Evolutionary conservation across 805 yeast species (phyloP), one percentile per base, ranked within the genome.

Genomic region (Lipomyces sp.): DNA sequence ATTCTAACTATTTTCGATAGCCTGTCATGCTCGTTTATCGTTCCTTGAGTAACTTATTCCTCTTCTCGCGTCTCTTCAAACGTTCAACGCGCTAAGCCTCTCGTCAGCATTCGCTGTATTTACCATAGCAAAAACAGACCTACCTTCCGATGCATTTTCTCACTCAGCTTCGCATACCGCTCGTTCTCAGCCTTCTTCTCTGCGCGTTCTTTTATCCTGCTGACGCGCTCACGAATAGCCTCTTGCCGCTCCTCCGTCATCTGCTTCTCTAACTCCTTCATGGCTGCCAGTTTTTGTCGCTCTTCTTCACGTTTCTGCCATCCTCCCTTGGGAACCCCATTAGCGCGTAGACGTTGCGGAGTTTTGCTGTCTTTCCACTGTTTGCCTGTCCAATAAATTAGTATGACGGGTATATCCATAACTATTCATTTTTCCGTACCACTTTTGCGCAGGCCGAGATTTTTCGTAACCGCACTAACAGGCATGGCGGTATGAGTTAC

Each of bases 21-120:
- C 34, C 32, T n/a, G 24, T 11, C 54, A 29, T 10, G 24, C 6
- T 29, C 30, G 56, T 59, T 64, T 72, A 90, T 78, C 98, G 97
- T 76, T 93, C 98, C 77, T 88, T 92, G 77, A 93, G 86, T 74
- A 92, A 81, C 80, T 94, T 94, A 81, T 93, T 94, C 80, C 98
- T 88, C 89, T 94, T 94, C 77, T 94, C 99, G 76, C 89, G 87
- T 81, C 89, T 88, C 80, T 90, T 88, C 80, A 94, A 77, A 79
- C 99, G 86, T 71, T 92, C 98, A 53, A 92, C 90, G 81, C 70
- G 59, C 65, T 62, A 42, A 29, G 11, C 18, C n/a, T 15, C 30
- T 4, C 11, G 13, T 34, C 37, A 35, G 42, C 58, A 35, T 42
- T 15, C 34, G 4, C 34, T 7, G 11, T 29, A 29, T n/a, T 34